These are phyloP conservation scores for Vitis hybrid DNA, from an alignment of 177 flowering plant genomes.

Conservation along the genomic window DNA sequence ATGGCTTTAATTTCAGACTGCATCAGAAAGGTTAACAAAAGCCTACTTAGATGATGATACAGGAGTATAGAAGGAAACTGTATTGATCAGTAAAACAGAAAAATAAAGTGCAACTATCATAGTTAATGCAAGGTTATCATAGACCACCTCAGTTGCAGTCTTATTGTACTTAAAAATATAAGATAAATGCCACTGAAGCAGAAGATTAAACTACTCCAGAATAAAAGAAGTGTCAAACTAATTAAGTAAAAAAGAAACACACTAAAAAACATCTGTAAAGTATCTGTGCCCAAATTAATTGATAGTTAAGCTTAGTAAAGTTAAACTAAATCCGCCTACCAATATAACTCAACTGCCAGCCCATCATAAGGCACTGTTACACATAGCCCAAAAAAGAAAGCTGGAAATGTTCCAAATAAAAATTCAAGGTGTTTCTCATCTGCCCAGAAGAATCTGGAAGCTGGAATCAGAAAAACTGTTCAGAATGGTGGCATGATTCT, in stretches of 20 bases:
- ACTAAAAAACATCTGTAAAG: background rate
- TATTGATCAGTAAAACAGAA: background rate
- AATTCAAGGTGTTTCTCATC: no score
- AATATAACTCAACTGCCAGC: no score
- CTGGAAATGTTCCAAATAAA: no score
- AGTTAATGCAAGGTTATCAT: background rate
- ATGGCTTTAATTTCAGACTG: constrained; percentile 68
- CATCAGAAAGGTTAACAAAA: constrained; percentile 12
- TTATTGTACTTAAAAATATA: background rate
- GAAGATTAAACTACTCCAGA: background rate
- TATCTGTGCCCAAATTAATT: background rate
- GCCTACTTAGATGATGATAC: background rate
- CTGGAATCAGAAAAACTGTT: no score
- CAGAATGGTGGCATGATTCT: no score
- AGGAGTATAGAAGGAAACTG: background rate
- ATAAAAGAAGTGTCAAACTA: background rate
- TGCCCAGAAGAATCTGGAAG: no score
- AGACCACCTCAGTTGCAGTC: background rate
- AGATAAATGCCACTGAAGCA: background rate
- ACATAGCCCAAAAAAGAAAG: no score
- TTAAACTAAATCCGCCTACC: no score
- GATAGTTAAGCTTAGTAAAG: no score
- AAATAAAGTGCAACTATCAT: background rate
- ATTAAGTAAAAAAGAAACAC: background rate
- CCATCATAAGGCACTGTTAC: no score